Conservation (phyloP, 1,284 basidiomycete species). For the Cryptococcus wingfieldii region DNA sequence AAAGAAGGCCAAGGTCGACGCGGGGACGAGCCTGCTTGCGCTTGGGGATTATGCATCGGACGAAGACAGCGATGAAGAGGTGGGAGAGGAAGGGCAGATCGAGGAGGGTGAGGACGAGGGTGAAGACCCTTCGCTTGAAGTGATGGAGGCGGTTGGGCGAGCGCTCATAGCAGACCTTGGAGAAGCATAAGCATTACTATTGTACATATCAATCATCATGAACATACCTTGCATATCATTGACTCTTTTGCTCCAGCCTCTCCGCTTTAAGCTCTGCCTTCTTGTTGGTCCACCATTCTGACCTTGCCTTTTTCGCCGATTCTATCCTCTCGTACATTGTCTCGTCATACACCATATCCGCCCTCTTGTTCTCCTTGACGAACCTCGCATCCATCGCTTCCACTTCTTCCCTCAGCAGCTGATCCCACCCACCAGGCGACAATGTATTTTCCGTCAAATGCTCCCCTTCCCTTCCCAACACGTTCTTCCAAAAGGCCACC, state of each 20-base stretch:
- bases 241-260: not conserved
- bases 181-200: constrained; percentile 1
- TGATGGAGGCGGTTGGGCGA: constrained; percentile 14
- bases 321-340: constrained; percentile 14
- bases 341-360: constrained; percentile 10
- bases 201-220: not conserved
- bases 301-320: constrained; percentile 12
- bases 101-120: constrained; percentile 4
- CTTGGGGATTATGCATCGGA: constrained; percentile 25
- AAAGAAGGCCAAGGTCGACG: constrained; percentile 7
- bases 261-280: not conserved
- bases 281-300: constrained; percentile 3
- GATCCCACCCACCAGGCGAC: constrained; percentile 12
- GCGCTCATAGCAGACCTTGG: constrained; percentile 21
- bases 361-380: constrained; percentile 14
- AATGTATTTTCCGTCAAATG: constrained; percentile 11
- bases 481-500: constrained; percentile 51
- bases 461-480: constrained; percentile 15
- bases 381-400: constrained; percentile 14
- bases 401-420: constrained; percentile 12
- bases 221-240: constrained; percentile 4
- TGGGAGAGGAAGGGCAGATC: constrained; percentile 9
- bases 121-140: constrained; percentile 8
- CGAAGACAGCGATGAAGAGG: constrained; percentile 29
- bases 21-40: constrained; percentile 43